phyloP scores from a whole-genome alignment of 495 filamentous ascomycete genomes.

The Monascus purpureus region DNA sequence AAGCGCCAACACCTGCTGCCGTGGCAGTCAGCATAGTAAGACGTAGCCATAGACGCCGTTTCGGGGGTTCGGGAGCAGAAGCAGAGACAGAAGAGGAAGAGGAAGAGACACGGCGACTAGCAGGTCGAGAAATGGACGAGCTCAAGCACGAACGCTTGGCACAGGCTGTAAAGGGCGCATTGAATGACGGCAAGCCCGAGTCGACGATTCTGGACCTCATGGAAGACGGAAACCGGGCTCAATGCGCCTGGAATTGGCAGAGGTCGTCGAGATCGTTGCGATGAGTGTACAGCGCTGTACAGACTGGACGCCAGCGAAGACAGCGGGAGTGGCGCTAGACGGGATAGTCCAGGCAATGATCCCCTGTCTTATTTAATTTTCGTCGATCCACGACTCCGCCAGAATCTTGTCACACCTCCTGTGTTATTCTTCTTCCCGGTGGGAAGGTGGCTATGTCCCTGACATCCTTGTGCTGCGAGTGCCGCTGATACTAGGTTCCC shows the following conservation, averaged over 20 bases:
- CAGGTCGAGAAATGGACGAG: conserved; percentile 1
- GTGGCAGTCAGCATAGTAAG: conserved; percentile 19
- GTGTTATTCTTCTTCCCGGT: too few species aligned
- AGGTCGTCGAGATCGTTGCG: too few species aligned
- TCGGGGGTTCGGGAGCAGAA: conserved; percentile 10
- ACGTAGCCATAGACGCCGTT: conserved; percentile 21
- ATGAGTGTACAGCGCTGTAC: too few species aligned
- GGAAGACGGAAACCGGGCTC: too few species aligned
- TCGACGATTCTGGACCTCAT: conserved; percentile 15
- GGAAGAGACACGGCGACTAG: conserved; percentile 10
- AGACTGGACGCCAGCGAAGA: too few species aligned
- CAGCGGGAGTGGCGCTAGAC: too few species aligned
- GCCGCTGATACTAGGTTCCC: background rate
- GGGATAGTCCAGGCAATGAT: too few species aligned
- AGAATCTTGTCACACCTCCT: too few species aligned
- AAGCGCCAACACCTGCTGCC: conserved; percentile 24
- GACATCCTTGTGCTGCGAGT: background rate
- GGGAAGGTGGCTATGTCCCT: too few species aligned
- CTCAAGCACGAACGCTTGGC: conserved; percentile 2
- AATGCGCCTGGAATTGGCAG: too few species aligned
- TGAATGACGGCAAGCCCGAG: conserved; percentile 5
- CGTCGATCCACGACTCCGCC: too few species aligned
- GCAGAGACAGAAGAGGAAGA: conserved; percentile 14
- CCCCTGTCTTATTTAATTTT: too few species aligned
- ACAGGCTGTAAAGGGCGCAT: conserved; percentile 4